Evolutionary conservation across 192 early-diverging fungal genomes (phyloP).

Genomic region (Coemansia reversa): DNA sequence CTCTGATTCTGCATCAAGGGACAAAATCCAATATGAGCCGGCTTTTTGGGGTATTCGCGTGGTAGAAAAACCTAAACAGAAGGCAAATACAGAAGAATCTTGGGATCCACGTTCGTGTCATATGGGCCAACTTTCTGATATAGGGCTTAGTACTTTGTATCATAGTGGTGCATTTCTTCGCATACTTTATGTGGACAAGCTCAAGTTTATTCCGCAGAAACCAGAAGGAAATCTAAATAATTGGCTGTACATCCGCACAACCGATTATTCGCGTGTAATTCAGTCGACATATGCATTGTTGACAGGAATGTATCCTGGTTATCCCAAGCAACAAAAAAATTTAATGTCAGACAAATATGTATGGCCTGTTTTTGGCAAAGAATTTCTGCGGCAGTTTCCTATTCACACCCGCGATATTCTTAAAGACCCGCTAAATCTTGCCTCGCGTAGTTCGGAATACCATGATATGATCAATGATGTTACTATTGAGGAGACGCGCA

Average conservation of each 20-base stretch:
- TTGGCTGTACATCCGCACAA: conserved; percentile 57
- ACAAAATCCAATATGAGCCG: conserved; percentile 30
- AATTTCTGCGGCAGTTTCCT: conserved; percentile 23
- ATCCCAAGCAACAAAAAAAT: too few relatives aligned
- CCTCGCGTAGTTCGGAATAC: conserved; percentile 15
- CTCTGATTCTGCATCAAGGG: too few relatives aligned
- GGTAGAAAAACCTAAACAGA: background rate
- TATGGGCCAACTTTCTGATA: conserved; percentile 58
- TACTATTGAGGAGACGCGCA: background rate
- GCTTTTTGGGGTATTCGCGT: conserved; percentile 32
- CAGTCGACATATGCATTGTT: conserved; percentile 64
- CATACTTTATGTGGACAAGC: conserved; percentile 54
- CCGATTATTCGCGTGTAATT: conserved; percentile 65
- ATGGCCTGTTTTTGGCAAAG: conserved; percentile 15
- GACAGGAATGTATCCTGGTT: conserved; percentile 51
- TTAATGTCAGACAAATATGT: background rate
- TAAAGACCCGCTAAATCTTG: conserved; percentile 29
- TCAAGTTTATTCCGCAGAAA: conserved; percentile 33
- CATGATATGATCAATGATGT: too few relatives aligned
- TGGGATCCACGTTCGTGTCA: conserved; percentile 24
- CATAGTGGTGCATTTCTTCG: conserved; percentile 48
- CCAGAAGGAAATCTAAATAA: conserved; percentile 10
- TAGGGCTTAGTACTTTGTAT: conserved; percentile 51
- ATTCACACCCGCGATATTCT: conserved; percentile 40
- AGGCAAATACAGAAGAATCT: background rate